Evolutionary conservation across 1,139 yeast genomes (phyloP), one percentile per base, ranked within the genome.

Genomic region (Groenewaldozyma sp.): DNA sequence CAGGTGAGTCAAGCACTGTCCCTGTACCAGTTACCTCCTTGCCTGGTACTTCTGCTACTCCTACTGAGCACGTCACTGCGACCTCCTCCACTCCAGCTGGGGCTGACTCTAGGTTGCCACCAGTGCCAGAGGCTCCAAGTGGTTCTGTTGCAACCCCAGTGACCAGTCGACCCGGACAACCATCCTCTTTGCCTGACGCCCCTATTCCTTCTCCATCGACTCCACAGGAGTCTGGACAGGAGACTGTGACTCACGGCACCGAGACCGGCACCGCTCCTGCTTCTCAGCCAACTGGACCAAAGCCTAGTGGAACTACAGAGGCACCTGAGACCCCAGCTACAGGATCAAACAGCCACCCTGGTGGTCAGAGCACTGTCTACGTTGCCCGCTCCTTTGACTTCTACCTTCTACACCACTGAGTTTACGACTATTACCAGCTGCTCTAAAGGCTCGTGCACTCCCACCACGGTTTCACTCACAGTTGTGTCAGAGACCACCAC

Each of bases 1-100:
- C n/a, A n/a, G n/a, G n/a, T n/a, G n/a, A n/a, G n/a, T n/a, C n/a
- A n/a, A n/a, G n/a, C n/a, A n/a, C n/a, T n/a, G n/a, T n/a, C n/a
- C n/a, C n/a, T n/a, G n/a, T n/a, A n/a, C n/a, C n/a, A n/a, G n/a
- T n/a, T n/a, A n/a, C n/a, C n/a, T n/a, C n/a, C n/a, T n/a, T n/a
- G n/a, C n/a, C 31, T 13, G 11, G 31, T 17, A 27, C 31, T 27
- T 17, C 31, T 27, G 17, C 14, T 5, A 28, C 37, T 4, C 16
- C 32, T 35, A 5, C 27, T 24, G 7, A 19, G 31, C 7, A 28
- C 16, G 26, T 10, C 11, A 24, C 45, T 35, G 38, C 18, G 20
- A 34, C 36, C 22, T 4, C 28, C 27, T 16, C 16, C 11, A 9
- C 36, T 22, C 7, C 36, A 4, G 18, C 18, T 34, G 7, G n/a